These are phyloP conservation scores for Fomitopsis pulvina DNA, from an alignment of 768 basidiomycete genomes.

Conservation along the genomic window DNA sequence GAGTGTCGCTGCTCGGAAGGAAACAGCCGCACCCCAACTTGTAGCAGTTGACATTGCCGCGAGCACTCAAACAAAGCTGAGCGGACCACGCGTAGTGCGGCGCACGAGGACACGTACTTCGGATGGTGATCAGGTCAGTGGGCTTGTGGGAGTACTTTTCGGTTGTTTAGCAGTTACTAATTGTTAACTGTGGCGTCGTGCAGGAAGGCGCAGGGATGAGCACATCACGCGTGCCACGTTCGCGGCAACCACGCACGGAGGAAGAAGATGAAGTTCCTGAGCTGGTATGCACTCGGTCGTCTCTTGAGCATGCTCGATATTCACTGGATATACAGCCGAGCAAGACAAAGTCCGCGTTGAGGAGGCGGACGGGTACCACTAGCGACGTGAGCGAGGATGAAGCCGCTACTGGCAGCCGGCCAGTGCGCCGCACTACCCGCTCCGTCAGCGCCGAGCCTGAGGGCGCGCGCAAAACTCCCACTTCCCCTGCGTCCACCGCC, in stretches of 20 bases:
- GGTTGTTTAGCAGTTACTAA: background rate
- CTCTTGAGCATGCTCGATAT: background rate
- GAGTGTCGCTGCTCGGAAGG: constrained; percentile 8
- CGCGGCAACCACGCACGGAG: background rate
- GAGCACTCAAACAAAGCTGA: background rate
- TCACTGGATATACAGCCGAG: background rate
- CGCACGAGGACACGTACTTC: constrained; percentile 16
- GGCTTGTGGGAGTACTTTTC: background rate
- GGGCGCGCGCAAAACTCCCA: background rate
- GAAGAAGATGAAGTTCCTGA: background rate
- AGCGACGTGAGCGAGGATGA: background rate
- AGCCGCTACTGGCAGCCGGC: background rate
- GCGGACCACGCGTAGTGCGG: constrained; percentile 9
- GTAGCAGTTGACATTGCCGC: constrained; percentile 7
- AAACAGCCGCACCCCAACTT: constrained; percentile 10
- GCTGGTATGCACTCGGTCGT: background rate
- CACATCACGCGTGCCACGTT: background rate
- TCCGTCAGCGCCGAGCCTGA: background rate
- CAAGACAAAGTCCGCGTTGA: background rate
- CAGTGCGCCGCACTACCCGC: background rate
- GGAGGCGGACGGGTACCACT: background rate
- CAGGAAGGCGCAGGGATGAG: background rate
- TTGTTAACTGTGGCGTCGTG: background rate
- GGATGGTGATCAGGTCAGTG: constrained; percentile 16
- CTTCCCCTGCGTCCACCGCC: background rate